Evolutionary conservation across 345 rosid genomes (phyloP).

Genomic region (Excoecaria agallocha): DNA sequence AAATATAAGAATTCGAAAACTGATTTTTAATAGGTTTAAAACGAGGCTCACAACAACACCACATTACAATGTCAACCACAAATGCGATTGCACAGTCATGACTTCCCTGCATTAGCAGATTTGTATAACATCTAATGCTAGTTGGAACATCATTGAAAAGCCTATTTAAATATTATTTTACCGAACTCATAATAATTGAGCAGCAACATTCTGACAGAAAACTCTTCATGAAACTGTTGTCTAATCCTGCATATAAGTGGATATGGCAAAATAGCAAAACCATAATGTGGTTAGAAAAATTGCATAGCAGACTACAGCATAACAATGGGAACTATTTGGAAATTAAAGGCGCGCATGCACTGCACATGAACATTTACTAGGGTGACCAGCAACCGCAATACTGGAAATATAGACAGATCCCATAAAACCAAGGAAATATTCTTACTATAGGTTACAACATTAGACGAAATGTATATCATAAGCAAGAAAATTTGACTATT

Average conservation of each 20-base stretch:
- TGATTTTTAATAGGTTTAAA: not conserved
- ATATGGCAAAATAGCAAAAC: not conserved
- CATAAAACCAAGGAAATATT: not conserved
- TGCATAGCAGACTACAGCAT: not conserved
- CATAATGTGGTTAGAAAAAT: not conserved
- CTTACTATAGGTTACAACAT: not conserved
- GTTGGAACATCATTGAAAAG: not conserved
- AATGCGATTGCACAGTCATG: slow-evolving; percentile 12
- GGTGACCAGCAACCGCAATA: not conserved
- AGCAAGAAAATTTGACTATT: too few species aligned
- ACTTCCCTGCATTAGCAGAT: not conserved
- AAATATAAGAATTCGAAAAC: not conserved
- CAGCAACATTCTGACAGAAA: not conserved
- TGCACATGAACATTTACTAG: not conserved
- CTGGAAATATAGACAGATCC: not conserved
- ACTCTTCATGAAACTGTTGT: not conserved
- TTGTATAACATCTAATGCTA: not conserved
- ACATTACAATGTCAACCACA: slow-evolving; percentile 1
- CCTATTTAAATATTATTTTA: not conserved
- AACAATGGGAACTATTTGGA: not conserved
- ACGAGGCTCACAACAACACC: not conserved
- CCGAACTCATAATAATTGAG: not conserved
- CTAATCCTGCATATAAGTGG: slow-evolving; percentile 12
- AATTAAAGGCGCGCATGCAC: not conserved
- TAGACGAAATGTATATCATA: too few species aligned